Evolutionary conservation across 2,329 filamentous ascomycete species (phyloP).

Genomic region (Tolypocladium inflatum): DNA sequence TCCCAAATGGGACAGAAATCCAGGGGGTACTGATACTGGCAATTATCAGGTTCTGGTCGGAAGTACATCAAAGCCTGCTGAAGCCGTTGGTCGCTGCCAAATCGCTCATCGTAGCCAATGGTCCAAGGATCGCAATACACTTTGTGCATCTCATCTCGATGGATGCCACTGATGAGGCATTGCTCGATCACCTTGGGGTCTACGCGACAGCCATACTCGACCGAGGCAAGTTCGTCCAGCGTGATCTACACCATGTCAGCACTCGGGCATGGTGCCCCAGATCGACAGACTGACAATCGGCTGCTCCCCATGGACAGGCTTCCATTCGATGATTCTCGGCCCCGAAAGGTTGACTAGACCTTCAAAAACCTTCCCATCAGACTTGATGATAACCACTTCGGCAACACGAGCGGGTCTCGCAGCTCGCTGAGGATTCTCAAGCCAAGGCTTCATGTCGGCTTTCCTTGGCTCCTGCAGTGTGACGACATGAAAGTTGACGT

Average conservation of each 20-base stretch:
- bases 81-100: slow-evolving; percentile 66
- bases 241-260: not conserved
- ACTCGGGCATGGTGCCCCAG: not conserved
- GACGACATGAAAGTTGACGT: too few relatives aligned
- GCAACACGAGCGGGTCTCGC: too few relatives aligned
- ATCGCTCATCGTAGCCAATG: slow-evolving; percentile 87
- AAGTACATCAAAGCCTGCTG: slow-evolving; percentile 97
- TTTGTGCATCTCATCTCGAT: slow-evolving; percentile 61
- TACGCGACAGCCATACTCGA: not conserved
- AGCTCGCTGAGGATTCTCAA: too few relatives aligned
- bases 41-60: slow-evolving; percentile 73
- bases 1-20: slow-evolving; percentile 94
- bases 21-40: slow-evolving; percentile 82
- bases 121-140: slow-evolving; percentile 97
- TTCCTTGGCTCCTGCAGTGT: too few relatives aligned
- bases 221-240: not conserved
- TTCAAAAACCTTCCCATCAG: not conserved
- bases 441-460: too few relatives aligned
- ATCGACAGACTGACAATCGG: not conserved
- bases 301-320: not conserved
- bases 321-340: not conserved
- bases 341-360: not conserved
- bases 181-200: not conserved
- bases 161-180: not conserved
- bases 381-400: not conserved